A percentile compares a stretch with the other conserved stretches of the same genome.
Conservation (phyloP, 2,329 filamentous ascomycete species). For the Calonectria hongkongensis region DNA sequence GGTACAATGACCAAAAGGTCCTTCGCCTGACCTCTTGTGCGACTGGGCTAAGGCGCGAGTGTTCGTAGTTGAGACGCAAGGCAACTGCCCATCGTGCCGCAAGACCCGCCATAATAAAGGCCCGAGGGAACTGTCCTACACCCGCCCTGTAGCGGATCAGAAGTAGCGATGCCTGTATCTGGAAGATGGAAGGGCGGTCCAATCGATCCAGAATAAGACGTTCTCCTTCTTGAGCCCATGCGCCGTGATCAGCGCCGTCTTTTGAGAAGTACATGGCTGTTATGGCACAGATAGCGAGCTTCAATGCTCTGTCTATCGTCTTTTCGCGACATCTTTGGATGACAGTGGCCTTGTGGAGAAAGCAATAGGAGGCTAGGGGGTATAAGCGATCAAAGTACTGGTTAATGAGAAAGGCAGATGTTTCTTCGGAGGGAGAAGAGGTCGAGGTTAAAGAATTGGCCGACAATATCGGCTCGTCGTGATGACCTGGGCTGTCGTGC, state of each 20-base stretch:
- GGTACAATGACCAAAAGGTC: constrained; percentile 54
- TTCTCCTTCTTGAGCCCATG: constrained; percentile 53
- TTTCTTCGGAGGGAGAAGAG: constrained; percentile 45
- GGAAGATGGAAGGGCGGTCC: constrained; percentile 54
- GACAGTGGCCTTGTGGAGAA: constrained; percentile 52
- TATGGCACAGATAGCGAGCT: constrained; percentile 51
- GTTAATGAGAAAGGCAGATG: constrained; percentile 41
- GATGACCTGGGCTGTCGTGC: constrained; percentile 24
- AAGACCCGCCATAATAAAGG: constrained; percentile 55
- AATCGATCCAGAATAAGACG: constrained; percentile 51
- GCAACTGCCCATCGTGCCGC: constrained; percentile 53
- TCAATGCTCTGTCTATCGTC: constrained; percentile 52
- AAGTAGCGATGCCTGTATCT: constrained; percentile 52
- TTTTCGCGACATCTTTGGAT: constrained; percentile 53
- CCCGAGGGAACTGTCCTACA: constrained; percentile 52
- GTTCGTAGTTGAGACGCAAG: constrained; percentile 54
- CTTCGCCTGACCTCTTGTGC: constrained; percentile 52
- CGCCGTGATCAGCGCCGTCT: constrained; percentile 38
- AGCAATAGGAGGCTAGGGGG: constrained; percentile 50
- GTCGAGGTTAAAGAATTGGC: not conserved
- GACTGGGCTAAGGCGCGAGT: constrained; percentile 49
- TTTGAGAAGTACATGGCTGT: constrained; percentile 52
- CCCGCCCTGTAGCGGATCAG: constrained; percentile 53
- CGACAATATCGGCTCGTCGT: not conserved
- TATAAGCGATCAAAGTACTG: constrained; percentile 54